These are phyloP conservation scores for Capsicum chinense DNA, from an alignment of 257 asterid species.

Conservation along the genomic window DNA sequence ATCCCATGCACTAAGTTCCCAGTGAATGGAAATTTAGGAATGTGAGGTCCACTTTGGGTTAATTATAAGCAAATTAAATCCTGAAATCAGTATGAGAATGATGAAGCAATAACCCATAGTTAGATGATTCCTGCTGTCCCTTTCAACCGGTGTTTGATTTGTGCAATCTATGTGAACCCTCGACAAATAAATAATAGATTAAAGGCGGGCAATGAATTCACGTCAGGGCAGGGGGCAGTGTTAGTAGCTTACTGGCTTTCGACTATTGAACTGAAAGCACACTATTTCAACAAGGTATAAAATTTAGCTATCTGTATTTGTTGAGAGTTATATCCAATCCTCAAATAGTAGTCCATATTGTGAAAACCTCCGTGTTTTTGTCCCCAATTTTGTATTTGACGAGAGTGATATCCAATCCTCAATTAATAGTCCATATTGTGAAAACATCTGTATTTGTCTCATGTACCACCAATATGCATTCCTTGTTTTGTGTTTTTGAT, in stretches of 20 bases:
- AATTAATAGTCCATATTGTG: neutral
- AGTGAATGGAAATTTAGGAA: constrained; percentile 17
- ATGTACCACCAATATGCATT: neutral
- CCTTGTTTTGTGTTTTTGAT: neutral
- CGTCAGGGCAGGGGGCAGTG: neutral
- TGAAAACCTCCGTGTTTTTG: too few species aligned
- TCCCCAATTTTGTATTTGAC: neutral
- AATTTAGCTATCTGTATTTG: neutral
- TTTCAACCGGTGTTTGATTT: neutral
- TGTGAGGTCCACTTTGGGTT: neutral
- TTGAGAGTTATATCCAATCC: neutral
- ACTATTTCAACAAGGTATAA: neutral
- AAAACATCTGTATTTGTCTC: neutral
- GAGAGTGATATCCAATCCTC: neutral
- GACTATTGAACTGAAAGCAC: neutral
- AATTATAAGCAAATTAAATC: neutral
- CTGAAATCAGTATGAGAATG: constrained; percentile 2
- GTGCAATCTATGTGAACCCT: neutral
- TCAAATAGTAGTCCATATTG: neutral
- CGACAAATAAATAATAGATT: neutral
- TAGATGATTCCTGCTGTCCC: neutral
- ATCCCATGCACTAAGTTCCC: neutral
- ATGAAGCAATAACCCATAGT: neutral
- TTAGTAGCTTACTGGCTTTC: neutral
- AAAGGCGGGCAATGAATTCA: neutral